phyloP scores from a whole-genome alignment of 2,329 filamentous ascomycete species.

The Nakataea oryzae region DNA sequence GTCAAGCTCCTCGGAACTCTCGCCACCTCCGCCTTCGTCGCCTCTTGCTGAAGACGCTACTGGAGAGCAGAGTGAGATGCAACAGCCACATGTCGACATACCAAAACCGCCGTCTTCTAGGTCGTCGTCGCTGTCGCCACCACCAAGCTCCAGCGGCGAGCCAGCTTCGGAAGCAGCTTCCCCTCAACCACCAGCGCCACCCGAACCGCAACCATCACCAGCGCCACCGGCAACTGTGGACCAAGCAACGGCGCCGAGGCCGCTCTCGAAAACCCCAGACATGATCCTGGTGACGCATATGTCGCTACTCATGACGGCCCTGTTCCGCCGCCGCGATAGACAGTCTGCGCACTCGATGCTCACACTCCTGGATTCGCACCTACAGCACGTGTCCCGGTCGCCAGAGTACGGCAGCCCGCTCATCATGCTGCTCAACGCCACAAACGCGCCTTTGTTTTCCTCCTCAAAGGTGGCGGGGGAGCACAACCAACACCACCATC shows the following conservation, averaged over 20 bases:
- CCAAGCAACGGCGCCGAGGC: conserved; percentile 1
- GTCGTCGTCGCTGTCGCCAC: neutral
- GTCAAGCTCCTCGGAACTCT: neutral
- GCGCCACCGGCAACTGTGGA: no score
- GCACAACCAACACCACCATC: conserved; percentile 1
- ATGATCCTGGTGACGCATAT: conserved; percentile 47
- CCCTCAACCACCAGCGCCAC: neutral
- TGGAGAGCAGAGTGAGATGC: neutral
- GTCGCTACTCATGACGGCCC: conserved; percentile 35
- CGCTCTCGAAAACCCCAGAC: conserved; percentile 20
- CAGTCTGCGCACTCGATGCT: conserved; percentile 35
- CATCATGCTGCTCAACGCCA: conserved; percentile 45
- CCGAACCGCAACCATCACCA: neutral
- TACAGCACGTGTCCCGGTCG: conserved; percentile 33
- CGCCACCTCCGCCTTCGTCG: neutral
- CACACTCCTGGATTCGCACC: conserved; percentile 33
- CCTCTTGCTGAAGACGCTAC: neutral
- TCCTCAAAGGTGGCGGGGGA: neutral
- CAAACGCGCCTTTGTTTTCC: conserved; percentile 20
- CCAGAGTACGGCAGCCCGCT: conserved; percentile 28
- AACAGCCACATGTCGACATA: neutral
- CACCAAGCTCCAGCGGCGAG: neutral
- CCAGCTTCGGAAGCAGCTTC: neutral
- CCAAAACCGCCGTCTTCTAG: neutral
- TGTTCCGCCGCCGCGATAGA: conserved; percentile 39